Base-by-base conservation (phyloP, 2,329 filamentous ascomycete species). In the Pseudogymnoascus sp. region DNA sequence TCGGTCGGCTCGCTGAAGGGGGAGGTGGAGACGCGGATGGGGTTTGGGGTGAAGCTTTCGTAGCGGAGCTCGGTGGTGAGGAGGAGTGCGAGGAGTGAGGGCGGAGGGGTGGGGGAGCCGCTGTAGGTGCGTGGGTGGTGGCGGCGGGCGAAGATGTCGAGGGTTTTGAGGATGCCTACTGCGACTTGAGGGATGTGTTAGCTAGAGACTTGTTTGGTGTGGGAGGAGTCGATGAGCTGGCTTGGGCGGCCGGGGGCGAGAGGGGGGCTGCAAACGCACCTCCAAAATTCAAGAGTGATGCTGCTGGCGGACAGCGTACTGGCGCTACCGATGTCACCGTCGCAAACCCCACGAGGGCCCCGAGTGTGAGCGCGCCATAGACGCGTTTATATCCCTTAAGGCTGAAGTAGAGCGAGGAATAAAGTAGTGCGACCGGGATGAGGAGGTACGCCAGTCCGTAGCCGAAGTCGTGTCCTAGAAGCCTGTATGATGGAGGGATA, bases 31-130 rank as follows among this genome's bases (percentile, higher is more conserved):
- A 72, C 67, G 4, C 75, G 71, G 60, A 77, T 72, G 59, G 73
- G 70, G 64, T 78, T 78, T 60, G 76, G 76, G 0, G 71, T 74
- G 68, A 78, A 78, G 15, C 75, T 77, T 63, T 78, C 76, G 66
- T 77, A 78, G 61, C 76, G 74, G 9, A 78, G 68, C 66, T 78
- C 76, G 1, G 74, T 77, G 10, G 78, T 65, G 15, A 75, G 63
- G 10, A 77, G 69, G 13, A 78, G 67, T 1, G 74, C 69, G 15
- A 73, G 64, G 21, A 71, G 60, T 64, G 68, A 70, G 53, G 71
- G 69, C 10, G 71, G 64, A n/a, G 71, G 75, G 13, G 36, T 62
- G 9, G 67, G 67, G 8, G 68, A 65, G 28, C 69, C 69, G 13
- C 70, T 70, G 65, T 77, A 77, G 61, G 62, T 66, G 10, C 75